Percentiles rank a stretch among this genome's conserved stretches.
These are phyloP conservation scores for Colletotrichum limetticola DNA, from an alignment of 2,329 filamentous ascomycete genomes.

Conservation along the genomic window DNA sequence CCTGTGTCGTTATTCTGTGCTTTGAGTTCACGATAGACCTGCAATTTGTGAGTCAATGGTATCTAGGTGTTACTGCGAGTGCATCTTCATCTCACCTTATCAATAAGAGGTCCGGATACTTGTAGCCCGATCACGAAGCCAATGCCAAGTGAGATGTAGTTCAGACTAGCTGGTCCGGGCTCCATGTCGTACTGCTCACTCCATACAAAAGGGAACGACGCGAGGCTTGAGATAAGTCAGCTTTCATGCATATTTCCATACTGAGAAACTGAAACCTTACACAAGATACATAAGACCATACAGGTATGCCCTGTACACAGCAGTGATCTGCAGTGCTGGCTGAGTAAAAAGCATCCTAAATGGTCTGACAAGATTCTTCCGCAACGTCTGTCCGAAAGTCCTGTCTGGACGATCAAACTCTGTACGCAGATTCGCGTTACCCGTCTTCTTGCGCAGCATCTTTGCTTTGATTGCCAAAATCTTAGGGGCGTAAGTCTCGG, in stretches of 20 bases:
- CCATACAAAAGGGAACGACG: conserved; percentile 63
- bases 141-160: conserved; percentile 63
- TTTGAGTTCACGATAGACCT: conserved; percentile 44
- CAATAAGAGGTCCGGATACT: conserved; percentile 56
- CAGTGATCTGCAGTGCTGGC: conserved; percentile 61
- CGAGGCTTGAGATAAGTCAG: conserved; percentile 45
- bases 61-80: too few species aligned
- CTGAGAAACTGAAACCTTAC: conserved; percentile 34
- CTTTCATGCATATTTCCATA: fast-evolving
- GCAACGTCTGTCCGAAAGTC: conserved; percentile 39
- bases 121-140: conserved; percentile 66
- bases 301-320: conserved; percentile 59
- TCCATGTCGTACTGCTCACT: conserved; percentile 58
- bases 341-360: conserved; percentile 60
- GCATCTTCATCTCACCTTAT: conserved; percentile 39
- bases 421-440: conserved; percentile 42
- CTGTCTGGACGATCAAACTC: conserved; percentile 42
- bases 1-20: conserved; percentile 40
- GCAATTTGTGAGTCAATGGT: background rate
- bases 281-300: conserved; percentile 67
- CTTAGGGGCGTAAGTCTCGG: conserved; percentile 51
- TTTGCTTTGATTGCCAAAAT: conserved; percentile 42
- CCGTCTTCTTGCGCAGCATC: conserved; percentile 42
- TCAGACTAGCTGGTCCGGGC: conserved; percentile 57
- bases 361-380: conserved; percentile 54